Evolutionary conservation across 2,329 filamentous ascomycete species (phyloP), one percentile per base, ranked within the genome.

Genomic region (Exophiala oligosperma): DNA sequence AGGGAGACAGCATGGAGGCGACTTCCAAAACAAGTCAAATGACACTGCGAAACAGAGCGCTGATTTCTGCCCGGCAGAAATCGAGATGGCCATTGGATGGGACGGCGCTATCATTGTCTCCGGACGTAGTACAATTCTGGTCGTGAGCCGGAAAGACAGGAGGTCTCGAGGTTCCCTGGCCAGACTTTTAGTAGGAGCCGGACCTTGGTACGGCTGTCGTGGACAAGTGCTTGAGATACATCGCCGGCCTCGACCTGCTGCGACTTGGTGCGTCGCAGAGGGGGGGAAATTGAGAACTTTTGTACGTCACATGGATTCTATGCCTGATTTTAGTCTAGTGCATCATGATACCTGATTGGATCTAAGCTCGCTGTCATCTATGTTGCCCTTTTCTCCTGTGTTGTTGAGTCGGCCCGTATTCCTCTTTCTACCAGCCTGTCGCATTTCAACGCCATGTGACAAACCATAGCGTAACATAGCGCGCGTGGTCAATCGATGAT

Each of bases 11-110:
- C 32, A 49, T 32, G 49, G 49, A 57, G 49, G 24, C 43, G 43
- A 41, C 55, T 60, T 56, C 49, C 53, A 35, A 29, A 53, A 53
- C 3, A 38, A 47, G 53, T 56, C 53, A 60, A 60, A 37, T 38
- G 37, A 56, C 57, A 56, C 49, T 51, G 57, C 46, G 9, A 48
- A 14, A 32, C 46, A 48, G 46, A 48, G 24, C 8, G 23, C 24
- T 28, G 24, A 28, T 11, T 60, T 54, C 48, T 57, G 54, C 58
- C 55, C 26, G 59, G 59, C 59, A 61, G 59, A 61, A 61, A 52
- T 23, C 12, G 32, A 8, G 3, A 21, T 50, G 7, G n/a, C 52
- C 23, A 57, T 61, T 61, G 59, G 59, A 43, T 24, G 46, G 24
- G 5, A 11, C n/a, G 24, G n/a, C 4, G 24, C 24, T 4, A 24